Conservation (phyloP, 1,284 basidiomycete genomes). For the Xanthoconium separans region DNA sequence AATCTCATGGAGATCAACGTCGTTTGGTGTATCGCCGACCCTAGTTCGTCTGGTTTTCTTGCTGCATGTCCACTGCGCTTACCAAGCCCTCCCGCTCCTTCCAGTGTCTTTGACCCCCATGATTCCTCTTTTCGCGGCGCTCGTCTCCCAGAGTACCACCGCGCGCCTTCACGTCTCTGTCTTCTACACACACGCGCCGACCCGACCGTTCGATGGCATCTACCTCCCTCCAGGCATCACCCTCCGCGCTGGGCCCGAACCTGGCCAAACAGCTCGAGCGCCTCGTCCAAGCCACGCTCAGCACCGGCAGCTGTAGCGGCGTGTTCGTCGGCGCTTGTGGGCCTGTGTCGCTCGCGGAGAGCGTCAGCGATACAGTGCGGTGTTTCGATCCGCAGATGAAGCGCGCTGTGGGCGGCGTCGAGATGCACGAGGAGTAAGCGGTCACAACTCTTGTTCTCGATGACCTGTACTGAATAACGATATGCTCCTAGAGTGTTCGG, state of each 20-base stretch:
- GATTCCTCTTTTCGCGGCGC: slow-evolving; percentile 51
- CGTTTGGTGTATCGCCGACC: slow-evolving; percentile 66
- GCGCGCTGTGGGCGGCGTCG: slow-evolving; percentile 66
- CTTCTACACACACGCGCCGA: slow-evolving; percentile 62
- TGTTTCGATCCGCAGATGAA: slow-evolving; percentile 47
- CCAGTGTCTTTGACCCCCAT: slow-evolving; percentile 53
- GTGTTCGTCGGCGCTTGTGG: background rate
- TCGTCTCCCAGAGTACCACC: slow-evolving; percentile 49
- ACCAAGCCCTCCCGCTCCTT: background rate
- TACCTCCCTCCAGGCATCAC: slow-evolving; percentile 45
- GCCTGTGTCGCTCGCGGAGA: slow-evolving; percentile 46
- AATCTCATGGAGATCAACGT: slow-evolving; percentile 61
- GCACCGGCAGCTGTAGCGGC: slow-evolving; percentile 22
- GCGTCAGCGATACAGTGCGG: slow-evolving; percentile 51
- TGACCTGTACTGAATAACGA: background rate
- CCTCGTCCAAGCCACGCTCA: background rate
- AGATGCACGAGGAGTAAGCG: slow-evolving; percentile 67
- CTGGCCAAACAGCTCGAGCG: background rate
- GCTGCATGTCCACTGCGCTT: background rate
- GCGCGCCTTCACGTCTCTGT: slow-evolving; percentile 54
- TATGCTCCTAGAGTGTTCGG: background rate
- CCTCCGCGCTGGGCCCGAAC: too few species aligned
- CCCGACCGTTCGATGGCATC: slow-evolving; percentile 29
- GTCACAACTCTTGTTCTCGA: background rate
- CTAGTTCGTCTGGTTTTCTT: slow-evolving; percentile 38